Evolutionary conservation across 2,329 filamentous ascomycete genomes (phyloP).

Genomic region (Aspergillus ruber): DNA sequence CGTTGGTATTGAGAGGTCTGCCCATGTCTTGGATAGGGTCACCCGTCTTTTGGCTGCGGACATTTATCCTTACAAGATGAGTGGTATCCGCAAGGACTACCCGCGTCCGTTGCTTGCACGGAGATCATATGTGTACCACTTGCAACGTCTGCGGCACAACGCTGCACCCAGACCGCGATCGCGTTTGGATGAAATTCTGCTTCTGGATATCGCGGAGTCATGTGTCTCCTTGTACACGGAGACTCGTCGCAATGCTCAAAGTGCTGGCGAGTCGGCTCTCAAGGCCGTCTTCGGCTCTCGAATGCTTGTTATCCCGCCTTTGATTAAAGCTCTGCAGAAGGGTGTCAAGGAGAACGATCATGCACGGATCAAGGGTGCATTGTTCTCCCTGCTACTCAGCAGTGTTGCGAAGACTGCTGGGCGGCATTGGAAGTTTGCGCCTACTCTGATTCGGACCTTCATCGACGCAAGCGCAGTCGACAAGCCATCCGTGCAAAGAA

Average conservation of each 20-base stretch:
- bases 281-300: conserved; percentile 85
- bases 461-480: conserved; percentile 86
- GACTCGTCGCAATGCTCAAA: conserved; percentile 88
- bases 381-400: conserved; percentile 86
- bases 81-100: conserved; percentile 84
- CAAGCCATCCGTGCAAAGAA: conserved; percentile 86
- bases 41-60: conserved; percentile 79
- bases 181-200: conserved; percentile 75
- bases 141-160: conserved; percentile 91
- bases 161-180: conserved; percentile 81
- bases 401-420: conserved; percentile 81
- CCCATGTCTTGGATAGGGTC: conserved; percentile 84
- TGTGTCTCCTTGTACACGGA: conserved; percentile 90
- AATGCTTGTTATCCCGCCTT: conserved; percentile 80
- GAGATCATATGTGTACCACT: conserved; percentile 87
- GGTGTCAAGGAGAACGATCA: conserved; percentile 76
- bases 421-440: conserved; percentile 91
- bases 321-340: conserved; percentile 70
- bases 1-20: conserved; percentile 90
- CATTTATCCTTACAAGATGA: conserved; percentile 88
- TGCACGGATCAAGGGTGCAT: conserved; percentile 85
- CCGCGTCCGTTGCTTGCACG: conserved; percentile 87
- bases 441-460: conserved; percentile 80
- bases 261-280: conserved; percentile 83
- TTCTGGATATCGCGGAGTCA: conserved; percentile 83